Evolutionary conservation across 352 stramenopile species (phyloP).

Genomic region (Bremia lactucae): DNA sequence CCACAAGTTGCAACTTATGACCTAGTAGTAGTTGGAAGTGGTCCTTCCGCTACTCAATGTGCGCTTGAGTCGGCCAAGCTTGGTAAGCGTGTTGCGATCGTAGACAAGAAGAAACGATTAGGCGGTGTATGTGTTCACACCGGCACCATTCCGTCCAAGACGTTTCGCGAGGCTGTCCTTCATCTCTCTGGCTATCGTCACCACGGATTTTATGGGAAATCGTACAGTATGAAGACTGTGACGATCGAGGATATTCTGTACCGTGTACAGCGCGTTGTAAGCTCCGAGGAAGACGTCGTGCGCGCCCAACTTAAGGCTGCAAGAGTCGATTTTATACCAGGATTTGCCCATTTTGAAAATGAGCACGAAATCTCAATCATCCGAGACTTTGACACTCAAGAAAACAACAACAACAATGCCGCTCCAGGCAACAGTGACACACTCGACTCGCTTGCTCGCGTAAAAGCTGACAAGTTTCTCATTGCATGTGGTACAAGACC

Average conservation of each 20-base stretch:
- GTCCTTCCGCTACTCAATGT: constrained; percentile 77
- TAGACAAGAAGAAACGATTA: constrained; percentile 53
- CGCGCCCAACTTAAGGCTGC: constrained; percentile 69
- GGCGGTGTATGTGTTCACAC: constrained; percentile 81
- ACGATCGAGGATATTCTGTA: constrained; percentile 78
- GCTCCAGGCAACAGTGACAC: constrained; percentile 9
- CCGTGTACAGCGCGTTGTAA: constrained; percentile 68
- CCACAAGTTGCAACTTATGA: constrained; percentile 53
- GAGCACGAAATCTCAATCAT: constrained; percentile 75
- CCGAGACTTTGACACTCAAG: constrained; percentile 16
- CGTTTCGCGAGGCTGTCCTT: constrained; percentile 85
- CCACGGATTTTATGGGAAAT: constrained; percentile 83
- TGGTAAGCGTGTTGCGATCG: constrained; percentile 65
- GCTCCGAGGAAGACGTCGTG: constrained; percentile 74
- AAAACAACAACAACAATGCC: constrained; percentile 1
- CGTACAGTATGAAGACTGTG: constrained; percentile 74
- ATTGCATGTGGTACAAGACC: constrained; percentile 80
- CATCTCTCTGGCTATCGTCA: constrained; percentile 86
- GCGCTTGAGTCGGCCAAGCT: constrained; percentile 79
- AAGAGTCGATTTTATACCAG: constrained; percentile 59
- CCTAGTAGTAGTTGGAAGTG: constrained; percentile 82
- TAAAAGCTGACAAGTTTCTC: constrained; percentile 70
- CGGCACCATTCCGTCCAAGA: constrained; percentile 83
- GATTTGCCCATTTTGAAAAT: constrained; percentile 60
- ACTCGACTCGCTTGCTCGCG: constrained; percentile 27